These are phyloP conservation scores for Actinomucor elegans DNA, from an alignment of 371 early-diverging fungal species.

Conservation along the genomic window DNA sequence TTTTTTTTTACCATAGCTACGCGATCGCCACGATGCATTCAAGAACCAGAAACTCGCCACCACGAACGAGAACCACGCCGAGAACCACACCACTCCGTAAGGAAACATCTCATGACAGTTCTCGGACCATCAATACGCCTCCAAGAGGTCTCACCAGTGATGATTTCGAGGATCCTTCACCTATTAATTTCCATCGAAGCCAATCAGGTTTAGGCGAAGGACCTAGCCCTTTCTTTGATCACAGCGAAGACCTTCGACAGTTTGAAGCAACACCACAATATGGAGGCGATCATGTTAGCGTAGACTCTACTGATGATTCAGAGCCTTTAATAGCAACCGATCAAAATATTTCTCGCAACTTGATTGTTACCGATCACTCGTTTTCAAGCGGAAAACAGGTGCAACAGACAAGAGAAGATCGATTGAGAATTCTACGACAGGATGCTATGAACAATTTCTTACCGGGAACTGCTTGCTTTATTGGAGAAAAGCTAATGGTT, in stretches of 20 bases:
- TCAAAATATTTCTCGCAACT: not conserved
- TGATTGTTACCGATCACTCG: not conserved
- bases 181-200: not conserved
- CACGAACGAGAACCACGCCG: not conserved
- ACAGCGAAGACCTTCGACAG: not conserved
- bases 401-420: constrained; percentile 23
- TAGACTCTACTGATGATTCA: constrained; percentile 6
- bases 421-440: constrained; percentile 51
- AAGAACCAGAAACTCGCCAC: constrained; percentile 1
- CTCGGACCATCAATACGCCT: not conserved
- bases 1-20: too few relatives aligned
- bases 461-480: constrained; percentile 56
- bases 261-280: not conserved
- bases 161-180: constrained; percentile 3
- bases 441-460: constrained; percentile 53
- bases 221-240: constrained; percentile 10
- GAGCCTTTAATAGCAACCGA: not conserved
- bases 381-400: not conserved
- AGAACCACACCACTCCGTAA: not conserved
- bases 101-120: not conserved
- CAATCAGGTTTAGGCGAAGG: not conserved
- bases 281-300: not conserved
- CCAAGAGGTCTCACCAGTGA: not conserved
- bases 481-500: constrained; percentile 62
- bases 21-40: too few relatives aligned